These are phyloP conservation scores for Mrakia frigida DNA, from an alignment of 768 basidiomycete species.

Conservation along the genomic window DNA sequence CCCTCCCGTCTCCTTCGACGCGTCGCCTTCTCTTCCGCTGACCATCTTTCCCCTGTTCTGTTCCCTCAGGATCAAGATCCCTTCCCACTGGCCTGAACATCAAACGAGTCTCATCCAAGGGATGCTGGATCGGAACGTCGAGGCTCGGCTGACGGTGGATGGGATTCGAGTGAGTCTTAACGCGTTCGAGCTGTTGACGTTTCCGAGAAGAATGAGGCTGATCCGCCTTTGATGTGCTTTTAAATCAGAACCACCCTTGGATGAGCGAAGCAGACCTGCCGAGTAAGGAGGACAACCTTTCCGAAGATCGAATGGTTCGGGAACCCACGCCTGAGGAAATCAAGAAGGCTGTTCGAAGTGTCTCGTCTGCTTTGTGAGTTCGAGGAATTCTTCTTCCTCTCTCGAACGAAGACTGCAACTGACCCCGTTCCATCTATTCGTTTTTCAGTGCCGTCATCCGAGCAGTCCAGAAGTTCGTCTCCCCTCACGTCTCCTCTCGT, in stretches of 20 bases:
- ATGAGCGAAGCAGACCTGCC: constrained; percentile 14
- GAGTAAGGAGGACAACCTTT: constrained; percentile 23
- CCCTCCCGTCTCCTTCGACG: not conserved
- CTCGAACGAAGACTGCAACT: not conserved
- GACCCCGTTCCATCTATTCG: not conserved
- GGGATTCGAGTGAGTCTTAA: constrained; percentile 39
- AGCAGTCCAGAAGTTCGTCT: constrained; percentile 42
- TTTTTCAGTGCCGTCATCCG: constrained; percentile 41
- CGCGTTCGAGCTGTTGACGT: not conserved
- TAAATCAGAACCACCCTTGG: constrained; percentile 26
- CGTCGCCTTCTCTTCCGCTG: not conserved
- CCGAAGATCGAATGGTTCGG: constrained; percentile 36
- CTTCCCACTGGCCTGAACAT: constrained; percentile 39
- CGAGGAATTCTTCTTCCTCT: not conserved
- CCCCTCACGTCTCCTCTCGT: not conserved
- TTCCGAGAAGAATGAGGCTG: no score
- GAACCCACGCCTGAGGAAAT: constrained; percentile 44
- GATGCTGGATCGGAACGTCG: constrained; percentile 42
- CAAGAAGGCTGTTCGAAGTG: constrained; percentile 38
- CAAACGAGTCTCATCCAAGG: constrained; percentile 38
- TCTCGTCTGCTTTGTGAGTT: constrained; percentile 43
- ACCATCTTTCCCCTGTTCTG: not conserved
- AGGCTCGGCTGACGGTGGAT: constrained; percentile 38
- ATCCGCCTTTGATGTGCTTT: not conserved
- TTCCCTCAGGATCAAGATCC: constrained; percentile 37